Evolutionary conservation across 108 stramenopile genomes (phyloP).

Genomic region (Schizochytrium sp.): DNA sequence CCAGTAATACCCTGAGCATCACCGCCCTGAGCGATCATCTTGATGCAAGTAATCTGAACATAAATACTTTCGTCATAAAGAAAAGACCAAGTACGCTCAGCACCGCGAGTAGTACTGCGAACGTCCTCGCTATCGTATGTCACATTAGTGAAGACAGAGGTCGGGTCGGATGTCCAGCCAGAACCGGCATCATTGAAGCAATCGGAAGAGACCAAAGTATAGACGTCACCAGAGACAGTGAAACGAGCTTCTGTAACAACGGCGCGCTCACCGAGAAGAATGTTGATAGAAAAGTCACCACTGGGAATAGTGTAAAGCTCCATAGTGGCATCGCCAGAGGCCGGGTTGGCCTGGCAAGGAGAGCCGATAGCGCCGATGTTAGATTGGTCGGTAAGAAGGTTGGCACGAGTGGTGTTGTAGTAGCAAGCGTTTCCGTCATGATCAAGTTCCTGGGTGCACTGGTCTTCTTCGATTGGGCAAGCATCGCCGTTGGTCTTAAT

Average conservation of each 20-base stretch:
- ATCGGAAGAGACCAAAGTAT: background rate
- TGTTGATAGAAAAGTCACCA: background rate
- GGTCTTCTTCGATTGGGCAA: background rate
- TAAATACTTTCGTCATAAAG: background rate
- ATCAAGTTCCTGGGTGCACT: background rate
- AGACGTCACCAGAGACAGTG: background rate
- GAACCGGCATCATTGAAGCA: slow-evolving; percentile 11
- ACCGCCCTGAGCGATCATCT: background rate
- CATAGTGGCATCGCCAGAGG: slow-evolving; percentile 1
- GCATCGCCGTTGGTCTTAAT: background rate
- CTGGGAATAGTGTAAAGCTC: background rate
- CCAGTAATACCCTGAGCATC: background rate
- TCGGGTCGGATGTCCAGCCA: background rate
- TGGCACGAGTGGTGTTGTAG: slow-evolving; percentile 32
- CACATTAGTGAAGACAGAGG: background rate
- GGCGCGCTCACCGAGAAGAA: slow-evolving; percentile 36
- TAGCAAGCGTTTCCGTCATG: slow-evolving; percentile 27
- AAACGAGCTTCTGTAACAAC: background rate
- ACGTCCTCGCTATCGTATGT: background rate
- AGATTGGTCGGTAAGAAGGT: background rate
- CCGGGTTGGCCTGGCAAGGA: slow-evolving; percentile 30
- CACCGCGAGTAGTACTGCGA: background rate
- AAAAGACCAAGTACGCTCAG: background rate
- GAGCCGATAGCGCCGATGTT: slow-evolving; percentile 42
- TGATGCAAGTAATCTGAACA: slow-evolving; percentile 12